Evolutionary conservation across 129 eudicot genomes (phyloP).

Genomic region (Flaveria ramosissima): DNA sequence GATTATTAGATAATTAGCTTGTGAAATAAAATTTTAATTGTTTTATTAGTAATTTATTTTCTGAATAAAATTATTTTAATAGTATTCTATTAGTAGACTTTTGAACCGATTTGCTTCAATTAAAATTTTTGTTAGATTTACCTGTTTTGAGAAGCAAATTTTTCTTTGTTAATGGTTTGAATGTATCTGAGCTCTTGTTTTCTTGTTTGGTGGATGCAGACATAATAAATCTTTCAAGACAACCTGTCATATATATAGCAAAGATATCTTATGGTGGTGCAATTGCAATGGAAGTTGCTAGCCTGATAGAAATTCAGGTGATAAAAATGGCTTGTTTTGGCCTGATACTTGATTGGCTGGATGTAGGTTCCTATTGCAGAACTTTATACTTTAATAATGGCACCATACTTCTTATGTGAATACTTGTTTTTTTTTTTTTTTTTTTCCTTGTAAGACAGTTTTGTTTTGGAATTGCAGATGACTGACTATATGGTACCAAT

Average conservation of each 20-base stretch:
- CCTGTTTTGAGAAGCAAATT: neutral
- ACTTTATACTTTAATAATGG: slow-evolving; percentile 13
- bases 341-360: slow-evolving; percentile 19
- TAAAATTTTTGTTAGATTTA: neutral
- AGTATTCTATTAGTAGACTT: neutral
- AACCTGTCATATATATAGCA: slow-evolving; percentile 26
- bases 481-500: neutral
- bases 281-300: slow-evolving; percentile 34
- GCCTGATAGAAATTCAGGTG: slow-evolving; percentile 36
- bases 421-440: neutral
- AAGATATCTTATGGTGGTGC: slow-evolving; percentile 30
- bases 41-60: neutral
- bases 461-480: neutral
- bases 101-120: neutral
- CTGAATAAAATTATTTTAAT: neutral
- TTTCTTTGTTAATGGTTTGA: neutral
- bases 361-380: slow-evolving; percentile 6
- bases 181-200: neutral
- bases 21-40: neutral
- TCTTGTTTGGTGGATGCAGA: slow-evolving; percentile 27
- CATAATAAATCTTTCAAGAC: slow-evolving; percentile 33
- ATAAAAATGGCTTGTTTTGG: slow-evolving; percentile 11
- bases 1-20: neutral
- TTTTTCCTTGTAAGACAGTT: neutral
- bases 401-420: slow-evolving; percentile 13